Conservation (phyloP, 2,329 filamentous ascomycete genomes). For the Neonectria sp. region DNA sequence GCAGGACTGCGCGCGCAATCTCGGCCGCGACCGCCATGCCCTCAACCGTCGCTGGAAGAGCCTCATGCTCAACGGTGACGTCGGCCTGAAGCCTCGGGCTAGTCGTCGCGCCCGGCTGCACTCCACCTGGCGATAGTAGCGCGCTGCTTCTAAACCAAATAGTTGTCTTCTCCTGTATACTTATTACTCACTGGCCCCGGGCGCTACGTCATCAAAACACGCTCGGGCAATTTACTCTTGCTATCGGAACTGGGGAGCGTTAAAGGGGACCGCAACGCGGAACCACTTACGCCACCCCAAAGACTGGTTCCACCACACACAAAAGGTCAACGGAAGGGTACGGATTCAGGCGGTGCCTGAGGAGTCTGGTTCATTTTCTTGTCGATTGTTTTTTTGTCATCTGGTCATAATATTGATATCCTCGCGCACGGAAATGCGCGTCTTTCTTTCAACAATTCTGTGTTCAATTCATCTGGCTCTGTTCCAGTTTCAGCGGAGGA, state of each 20-base stretch:
- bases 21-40: constrained; percentile 72
- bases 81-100: constrained; percentile 68
- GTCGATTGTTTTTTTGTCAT: constrained; percentile 22
- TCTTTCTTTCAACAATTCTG: constrained; percentile 18
- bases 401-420: constrained; percentile 45
- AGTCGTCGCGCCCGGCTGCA: constrained; percentile 65
- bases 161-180: constrained; percentile 35
- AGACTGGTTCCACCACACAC: constrained; percentile 31
- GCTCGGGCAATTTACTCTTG: constrained; percentile 10
- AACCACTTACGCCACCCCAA: constrained; percentile 5
- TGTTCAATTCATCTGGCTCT: constrained; percentile 29
- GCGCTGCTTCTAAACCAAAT: neutral
- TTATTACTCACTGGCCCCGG: constrained; percentile 30
- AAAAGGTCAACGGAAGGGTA: constrained; percentile 37
- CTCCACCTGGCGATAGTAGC: constrained; percentile 66
- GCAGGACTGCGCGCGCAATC: constrained; percentile 76
- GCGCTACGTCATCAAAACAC: constrained; percentile 4
- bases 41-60: constrained; percentile 75
- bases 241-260: constrained; percentile 18
- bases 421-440: constrained; percentile 37
- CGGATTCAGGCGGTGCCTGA: constrained; percentile 35
- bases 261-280: constrained; percentile 24
- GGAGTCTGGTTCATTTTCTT: constrained; percentile 37
- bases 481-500: neutral
- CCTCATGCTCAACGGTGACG: constrained; percentile 70